Base-by-base conservation (phyloP, 1,284 basidiomycete species). In the Heliocybe sulcata region DNA sequence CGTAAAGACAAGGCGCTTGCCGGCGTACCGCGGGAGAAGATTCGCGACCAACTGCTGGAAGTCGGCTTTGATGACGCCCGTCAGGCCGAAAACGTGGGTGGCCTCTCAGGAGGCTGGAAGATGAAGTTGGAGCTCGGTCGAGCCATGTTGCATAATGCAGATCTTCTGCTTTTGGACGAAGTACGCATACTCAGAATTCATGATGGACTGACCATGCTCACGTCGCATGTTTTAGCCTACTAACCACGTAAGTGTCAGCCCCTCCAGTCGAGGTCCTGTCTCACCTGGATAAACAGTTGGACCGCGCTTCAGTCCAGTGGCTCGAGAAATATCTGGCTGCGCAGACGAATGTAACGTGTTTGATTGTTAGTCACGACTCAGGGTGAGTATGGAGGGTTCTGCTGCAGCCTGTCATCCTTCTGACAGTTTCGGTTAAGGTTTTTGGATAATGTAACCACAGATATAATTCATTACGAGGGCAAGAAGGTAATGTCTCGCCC, bases 41-140 rank as follows among this genome's bases (percentile, higher is more conserved):
- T 97, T 63, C 77, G 83, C 54, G 80, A 80, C 29, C 91, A 93
- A 69, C 79, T 98, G 16, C 63, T 79, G 16, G 91, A 91, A 63
- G 92, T 97, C 57, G 96, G 97, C 50, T 99, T 99, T 68, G 90
- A 94, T 63, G 90, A 92, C 59, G 82, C 79, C 56, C 82, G 94
- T 59, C 95, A 98, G 72, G 71, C 80, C 42, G 90, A 96, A 66
- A 76, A 84, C 47, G 95, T 98, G 58, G 91, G 90, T 51, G 90
- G 92, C 54, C 77, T 98, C 57, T 98, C 94, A 20, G 97, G 97
- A 70, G 96, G 97, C 53, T 99, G 96, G 96, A 99, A 99, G 79
- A 99, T 99, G 96, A 93, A 94, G 77, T 82, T 94, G 59, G 96
- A 90, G 75, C 82, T 90, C 51, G 93, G 89, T 14, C 78, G 93